phyloP scores from a whole-genome alignment of 352 stramenopile species.

The Pythium apleroticum region DNA sequence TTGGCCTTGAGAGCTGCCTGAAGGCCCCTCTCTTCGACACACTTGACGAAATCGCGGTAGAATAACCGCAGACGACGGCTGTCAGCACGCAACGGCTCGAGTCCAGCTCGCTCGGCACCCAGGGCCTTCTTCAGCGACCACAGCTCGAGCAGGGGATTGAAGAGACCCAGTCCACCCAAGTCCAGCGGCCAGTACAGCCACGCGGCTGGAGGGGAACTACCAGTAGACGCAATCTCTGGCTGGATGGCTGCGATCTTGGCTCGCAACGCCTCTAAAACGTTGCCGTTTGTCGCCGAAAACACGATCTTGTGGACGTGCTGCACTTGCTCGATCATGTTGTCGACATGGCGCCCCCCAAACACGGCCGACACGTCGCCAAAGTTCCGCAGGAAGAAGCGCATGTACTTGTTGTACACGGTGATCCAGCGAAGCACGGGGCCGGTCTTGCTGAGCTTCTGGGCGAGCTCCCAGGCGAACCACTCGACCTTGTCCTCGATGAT shows the following conservation, averaged over 20 bases:
- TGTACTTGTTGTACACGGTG: conserved; percentile 65
- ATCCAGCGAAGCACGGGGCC: conserved; percentile 38
- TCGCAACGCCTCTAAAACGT: conserved; percentile 35
- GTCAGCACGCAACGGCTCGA: neutral
- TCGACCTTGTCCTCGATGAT: conserved; percentile 39
- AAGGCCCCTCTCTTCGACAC: neutral
- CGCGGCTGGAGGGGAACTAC: conserved; percentile 17
- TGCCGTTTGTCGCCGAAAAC: conserved; percentile 36
- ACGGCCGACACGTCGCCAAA: conserved; percentile 31
- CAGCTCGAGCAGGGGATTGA: conserved; percentile 36
- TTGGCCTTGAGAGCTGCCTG: neutral
- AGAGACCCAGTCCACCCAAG: conserved; percentile 41
- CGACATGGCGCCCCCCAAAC: conserved; percentile 13
- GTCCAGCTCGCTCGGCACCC: neutral
- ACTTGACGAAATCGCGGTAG: conserved; percentile 1
- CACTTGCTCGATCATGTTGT: conserved; percentile 17
- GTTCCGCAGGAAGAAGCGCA: conserved; percentile 55
- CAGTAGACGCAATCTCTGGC: neutral
- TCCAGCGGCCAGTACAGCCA: conserved; percentile 46
- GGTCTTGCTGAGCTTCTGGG: conserved; percentile 32
- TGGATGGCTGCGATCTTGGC: conserved; percentile 13
- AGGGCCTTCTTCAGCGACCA: conserved; percentile 12
- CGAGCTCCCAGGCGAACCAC: conserved; percentile 42
- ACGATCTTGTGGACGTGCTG: conserved; percentile 32
- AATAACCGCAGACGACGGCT: neutral